Conservation (phyloP, 1,139 yeast species). For the Saccharomyces hybrid region DNA sequence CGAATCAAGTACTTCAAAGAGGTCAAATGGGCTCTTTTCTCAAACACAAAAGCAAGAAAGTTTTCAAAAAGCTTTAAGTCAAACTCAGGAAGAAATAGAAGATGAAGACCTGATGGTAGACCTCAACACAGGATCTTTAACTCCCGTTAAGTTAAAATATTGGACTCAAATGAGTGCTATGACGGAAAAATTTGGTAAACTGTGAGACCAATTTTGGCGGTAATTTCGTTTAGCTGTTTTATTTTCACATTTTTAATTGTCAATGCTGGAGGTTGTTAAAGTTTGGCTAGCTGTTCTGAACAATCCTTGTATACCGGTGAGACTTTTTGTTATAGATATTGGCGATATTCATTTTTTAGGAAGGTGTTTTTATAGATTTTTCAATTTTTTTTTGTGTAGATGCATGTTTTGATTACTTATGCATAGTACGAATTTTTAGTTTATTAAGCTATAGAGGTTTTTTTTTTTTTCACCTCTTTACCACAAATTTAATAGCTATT, state of each 20-base stretch:
- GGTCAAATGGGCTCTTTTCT: background rate
- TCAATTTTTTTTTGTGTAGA: background rate
- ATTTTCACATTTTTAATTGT: background rate
- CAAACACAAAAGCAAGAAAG: background rate
- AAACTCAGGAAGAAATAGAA: conserved; percentile 8
- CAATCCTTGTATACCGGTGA: background rate
- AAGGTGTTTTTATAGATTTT: background rate
- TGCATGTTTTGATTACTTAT: background rate
- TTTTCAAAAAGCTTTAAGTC: background rate
- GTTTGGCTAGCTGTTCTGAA: background rate
- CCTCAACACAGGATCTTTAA: conserved; percentile 23
- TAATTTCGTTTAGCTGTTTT: background rate
- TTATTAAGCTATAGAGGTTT: background rate
- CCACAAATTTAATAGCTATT: background rate
- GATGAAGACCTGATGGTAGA: conserved; percentile 29
- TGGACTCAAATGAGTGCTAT: conserved; percentile 22
- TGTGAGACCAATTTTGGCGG: conserved; percentile 6
- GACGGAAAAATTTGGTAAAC: conserved; percentile 19
- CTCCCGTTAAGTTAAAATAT: conserved; percentile 20
- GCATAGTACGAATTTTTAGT: background rate
- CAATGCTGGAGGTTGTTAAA: background rate
- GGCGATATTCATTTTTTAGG: background rate
- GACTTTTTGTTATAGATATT: background rate
- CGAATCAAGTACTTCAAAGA: background rate
- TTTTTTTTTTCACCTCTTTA: too few relatives aligned